phyloP scores from a whole-genome alignment of 495 filamentous ascomycete genomes.

The Aspergillus conjunctus region DNA sequence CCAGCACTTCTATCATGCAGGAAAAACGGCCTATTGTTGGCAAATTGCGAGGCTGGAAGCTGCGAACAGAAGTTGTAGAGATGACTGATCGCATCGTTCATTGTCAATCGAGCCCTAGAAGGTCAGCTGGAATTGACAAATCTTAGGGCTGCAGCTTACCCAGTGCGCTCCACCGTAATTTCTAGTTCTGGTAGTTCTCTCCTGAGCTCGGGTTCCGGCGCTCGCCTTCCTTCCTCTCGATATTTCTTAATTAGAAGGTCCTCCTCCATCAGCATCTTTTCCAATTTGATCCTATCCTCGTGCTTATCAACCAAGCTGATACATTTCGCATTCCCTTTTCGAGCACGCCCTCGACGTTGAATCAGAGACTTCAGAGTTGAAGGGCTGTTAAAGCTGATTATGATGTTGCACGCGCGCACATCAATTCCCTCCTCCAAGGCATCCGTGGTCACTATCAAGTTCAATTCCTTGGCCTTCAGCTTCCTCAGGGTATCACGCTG shows the following conservation, averaged over 20 bases:
- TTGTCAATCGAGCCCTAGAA: constrained; percentile 14
- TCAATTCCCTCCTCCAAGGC: constrained; percentile 88
- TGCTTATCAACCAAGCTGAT: constrained; percentile 54
- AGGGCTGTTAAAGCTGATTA: constrained; percentile 72
- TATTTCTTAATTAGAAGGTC: constrained; percentile 67
- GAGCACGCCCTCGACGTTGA: constrained; percentile 75
- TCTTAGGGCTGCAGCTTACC: not conserved
- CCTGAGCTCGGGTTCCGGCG: constrained; percentile 37
- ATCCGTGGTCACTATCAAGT: constrained; percentile 74
- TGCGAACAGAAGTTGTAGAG: constrained; percentile 5
- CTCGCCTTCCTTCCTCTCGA: constrained; percentile 60
- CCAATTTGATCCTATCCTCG: constrained; percentile 22
- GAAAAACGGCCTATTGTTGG: not conserved
- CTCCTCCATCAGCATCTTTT: constrained; percentile 60
- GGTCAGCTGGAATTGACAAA: constrained; percentile 1
- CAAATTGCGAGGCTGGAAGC: constrained; percentile 6
- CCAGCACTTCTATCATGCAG: not conserved
- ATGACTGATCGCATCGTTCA: constrained; percentile 2
- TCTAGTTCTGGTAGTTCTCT: too few species aligned
- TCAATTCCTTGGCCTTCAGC: constrained; percentile 65
- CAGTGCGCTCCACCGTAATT: too few species aligned
- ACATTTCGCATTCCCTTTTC: constrained; percentile 65
- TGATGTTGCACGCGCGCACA: constrained; percentile 72
- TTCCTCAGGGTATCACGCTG: constrained; percentile 50
- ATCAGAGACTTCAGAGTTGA: constrained; percentile 79